Evolutionary conservation across 2,329 filamentous ascomycete genomes (phyloP).

Genomic region (Arthrobotrys sphaeroides): DNA sequence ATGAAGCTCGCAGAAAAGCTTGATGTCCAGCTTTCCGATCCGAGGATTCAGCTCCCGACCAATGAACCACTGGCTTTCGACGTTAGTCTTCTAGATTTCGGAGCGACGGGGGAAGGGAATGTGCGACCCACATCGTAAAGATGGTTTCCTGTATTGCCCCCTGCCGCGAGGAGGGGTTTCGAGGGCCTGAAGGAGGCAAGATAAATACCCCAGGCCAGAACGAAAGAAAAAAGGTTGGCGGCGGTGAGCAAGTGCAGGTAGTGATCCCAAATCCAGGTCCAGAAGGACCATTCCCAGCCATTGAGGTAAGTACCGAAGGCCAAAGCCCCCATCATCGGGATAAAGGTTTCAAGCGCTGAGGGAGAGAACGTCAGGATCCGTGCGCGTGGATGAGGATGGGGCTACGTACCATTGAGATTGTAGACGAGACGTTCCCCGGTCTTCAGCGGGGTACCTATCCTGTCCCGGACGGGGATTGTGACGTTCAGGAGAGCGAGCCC

Average conservation of each 20-base stretch:
- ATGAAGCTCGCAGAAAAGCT: slow-evolving; percentile 87
- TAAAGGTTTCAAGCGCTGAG: slow-evolving; percentile 57
- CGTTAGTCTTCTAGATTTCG: too few species aligned
- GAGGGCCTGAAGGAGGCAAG: slow-evolving; percentile 81
- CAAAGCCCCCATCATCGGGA: slow-evolving; percentile 75
- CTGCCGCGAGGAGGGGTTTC: slow-evolving; percentile 75
- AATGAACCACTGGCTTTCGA: slow-evolving; percentile 80
- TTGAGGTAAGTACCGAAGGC: slow-evolving; percentile 76
- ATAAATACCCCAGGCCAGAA: slow-evolving; percentile 81
- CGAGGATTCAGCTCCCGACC: slow-evolving; percentile 94
- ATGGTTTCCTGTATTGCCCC: slow-evolving; percentile 82
- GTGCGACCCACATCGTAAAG: slow-evolving; percentile 74
- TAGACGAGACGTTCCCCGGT: slow-evolving; percentile 56
- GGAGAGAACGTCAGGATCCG: not conserved
- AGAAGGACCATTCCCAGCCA: slow-evolving; percentile 84
- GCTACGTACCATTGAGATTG: slow-evolving; percentile 64
- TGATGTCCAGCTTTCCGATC: slow-evolving; percentile 87
- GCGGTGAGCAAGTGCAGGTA: slow-evolving; percentile 85
- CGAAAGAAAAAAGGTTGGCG: slow-evolving; percentile 79
- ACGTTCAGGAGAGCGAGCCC: slow-evolving; percentile 72
- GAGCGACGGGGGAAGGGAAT: too few species aligned
- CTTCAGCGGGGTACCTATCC: slow-evolving; percentile 72
- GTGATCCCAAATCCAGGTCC: slow-evolving; percentile 93
- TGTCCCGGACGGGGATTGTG: slow-evolving; percentile 76
- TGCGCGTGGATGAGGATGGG: too few species aligned